phyloP scores from a whole-genome alignment of 2,329 filamentous ascomycete species.

The Fusarium haematococcum region DNA sequence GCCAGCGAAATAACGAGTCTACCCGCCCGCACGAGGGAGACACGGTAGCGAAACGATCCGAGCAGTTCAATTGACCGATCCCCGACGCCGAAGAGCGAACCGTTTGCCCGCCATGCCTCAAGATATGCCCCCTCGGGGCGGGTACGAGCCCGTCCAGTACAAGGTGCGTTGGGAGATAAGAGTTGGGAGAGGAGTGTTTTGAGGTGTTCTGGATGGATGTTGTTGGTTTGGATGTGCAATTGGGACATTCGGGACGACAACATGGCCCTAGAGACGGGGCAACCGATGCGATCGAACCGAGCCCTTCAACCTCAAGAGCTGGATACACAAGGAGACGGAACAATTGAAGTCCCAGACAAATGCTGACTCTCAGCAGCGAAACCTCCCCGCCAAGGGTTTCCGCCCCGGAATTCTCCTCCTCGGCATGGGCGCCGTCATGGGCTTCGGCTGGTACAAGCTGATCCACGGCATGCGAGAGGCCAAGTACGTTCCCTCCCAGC shows the following conservation, averaged over 20 bases:
- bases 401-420: conserved; percentile 82
- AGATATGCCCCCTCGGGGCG: conserved; percentile 95
- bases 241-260: background rate
- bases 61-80: conserved; percentile 14
- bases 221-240: background rate
- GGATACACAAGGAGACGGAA: background rate
- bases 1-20: background rate
- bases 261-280: background rate
- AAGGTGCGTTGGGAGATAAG: conserved; percentile 72
- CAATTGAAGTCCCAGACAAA: background rate
- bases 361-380: conserved; percentile 71
- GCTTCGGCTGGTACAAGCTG: conserved; percentile 90
- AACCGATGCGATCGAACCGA: background rate
- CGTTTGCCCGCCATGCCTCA: conserved; percentile 80
- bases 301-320: background rate
- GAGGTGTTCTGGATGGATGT: background rate
- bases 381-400: conserved; percentile 92
- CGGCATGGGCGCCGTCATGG: conserved; percentile 82
- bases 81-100: conserved; percentile 20
- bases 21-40: conserved; percentile 29
- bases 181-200: background rate
- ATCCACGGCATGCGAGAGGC: conserved; percentile 88
- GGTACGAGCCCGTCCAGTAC: conserved; percentile 97
- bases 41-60: conserved; percentile 14
- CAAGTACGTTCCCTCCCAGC: conserved; percentile 72